Base-by-base conservation (phyloP, 1,139 yeast species). In the Groenewaldozyma sp. region DNA sequence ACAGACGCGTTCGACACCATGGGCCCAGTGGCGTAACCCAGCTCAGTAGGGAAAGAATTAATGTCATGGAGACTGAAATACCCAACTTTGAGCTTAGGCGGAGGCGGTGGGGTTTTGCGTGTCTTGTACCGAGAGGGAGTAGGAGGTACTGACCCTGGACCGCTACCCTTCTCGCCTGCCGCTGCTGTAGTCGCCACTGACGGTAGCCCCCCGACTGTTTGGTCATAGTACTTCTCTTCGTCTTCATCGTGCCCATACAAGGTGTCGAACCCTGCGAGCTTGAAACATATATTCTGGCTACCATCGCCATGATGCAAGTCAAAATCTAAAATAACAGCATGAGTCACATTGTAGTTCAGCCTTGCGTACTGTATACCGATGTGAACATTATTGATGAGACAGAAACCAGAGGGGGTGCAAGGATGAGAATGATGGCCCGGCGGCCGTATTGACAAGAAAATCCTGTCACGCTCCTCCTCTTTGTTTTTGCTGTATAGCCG, bases 291-390 rank as follows among this genome's bases (percentile, higher is more conserved):
- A 58, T 83, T 94, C 54, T 84, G 95, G 4, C 84, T 74, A 3
- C 95, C 95, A 59, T 84, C 95, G n/a, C 95, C 95, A 54, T 84
- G 95, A 55, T 84, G 95, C 38, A 84, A 67, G 59, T 84, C 95
- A 46, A 84, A 80, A 57, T 84, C 95, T 28, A 84, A 63, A 21
- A 84, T 80, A 1, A 82, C 91, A 14, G 87, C 87, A 59, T 84
- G 94, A 0, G 91, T 78, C 2, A 84, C 76, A 2, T 70, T 77
- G 52, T 81, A 73, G 11, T 65, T 60, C 39, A 68, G 74, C 44
- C 70, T 73, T 1, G 94, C 94, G 55, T 84, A 84, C 54, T 83
- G 93, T 28, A 82, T 76, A 3, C 82, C 88, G 39, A 84, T 75
- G 47, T 83, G 94, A 0, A 80, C 94, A 53, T 84, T 84, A 60